Conservation (phyloP, 116 monocot genomes). For the Thalassia testudinum region DNA sequence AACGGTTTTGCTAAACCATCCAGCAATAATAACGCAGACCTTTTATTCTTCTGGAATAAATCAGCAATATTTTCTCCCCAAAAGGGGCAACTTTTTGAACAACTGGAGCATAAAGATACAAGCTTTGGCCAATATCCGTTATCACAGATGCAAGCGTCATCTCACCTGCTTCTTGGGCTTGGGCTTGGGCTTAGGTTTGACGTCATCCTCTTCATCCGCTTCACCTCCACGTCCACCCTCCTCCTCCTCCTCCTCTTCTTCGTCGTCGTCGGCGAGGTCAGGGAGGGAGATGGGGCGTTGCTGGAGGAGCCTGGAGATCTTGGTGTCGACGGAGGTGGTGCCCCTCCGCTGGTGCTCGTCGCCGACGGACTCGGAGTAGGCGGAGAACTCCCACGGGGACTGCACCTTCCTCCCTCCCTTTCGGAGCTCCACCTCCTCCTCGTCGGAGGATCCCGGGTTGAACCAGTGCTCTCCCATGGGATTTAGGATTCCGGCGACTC, state of each 20-base stretch:
- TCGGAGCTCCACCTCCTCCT: constrained; percentile 12
- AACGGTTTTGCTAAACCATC: no score
- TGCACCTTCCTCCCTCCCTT: constrained; percentile 10
- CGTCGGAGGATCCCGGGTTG: constrained; percentile 13
- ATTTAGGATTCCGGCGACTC: no score
- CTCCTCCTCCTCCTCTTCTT: constrained; percentile 8
- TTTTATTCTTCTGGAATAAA: no score
- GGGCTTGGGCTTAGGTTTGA: not conserved
- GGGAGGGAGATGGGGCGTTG: constrained; percentile 29
- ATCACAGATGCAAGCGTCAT: not conserved
- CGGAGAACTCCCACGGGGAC: constrained; percentile 87
- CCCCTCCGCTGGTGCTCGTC: constrained; percentile 56
- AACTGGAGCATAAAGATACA: no score
- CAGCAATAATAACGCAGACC: no score
- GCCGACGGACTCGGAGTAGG: constrained; percentile 52
- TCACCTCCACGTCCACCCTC: not conserved
- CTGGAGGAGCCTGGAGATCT: constrained; percentile 44
- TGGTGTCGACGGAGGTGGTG: constrained; percentile 79
- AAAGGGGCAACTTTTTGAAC: no score
- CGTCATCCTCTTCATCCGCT: not conserved
- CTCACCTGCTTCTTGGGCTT: constrained; percentile 8
- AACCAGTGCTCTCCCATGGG: no score
- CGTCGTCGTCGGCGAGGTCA: constrained; percentile 18
- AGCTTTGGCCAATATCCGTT: no score
- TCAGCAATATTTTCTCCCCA: no score